Base-by-base conservation (phyloP, 495 filamentous ascomycete species). In the Penicillium paxilli region DNA sequence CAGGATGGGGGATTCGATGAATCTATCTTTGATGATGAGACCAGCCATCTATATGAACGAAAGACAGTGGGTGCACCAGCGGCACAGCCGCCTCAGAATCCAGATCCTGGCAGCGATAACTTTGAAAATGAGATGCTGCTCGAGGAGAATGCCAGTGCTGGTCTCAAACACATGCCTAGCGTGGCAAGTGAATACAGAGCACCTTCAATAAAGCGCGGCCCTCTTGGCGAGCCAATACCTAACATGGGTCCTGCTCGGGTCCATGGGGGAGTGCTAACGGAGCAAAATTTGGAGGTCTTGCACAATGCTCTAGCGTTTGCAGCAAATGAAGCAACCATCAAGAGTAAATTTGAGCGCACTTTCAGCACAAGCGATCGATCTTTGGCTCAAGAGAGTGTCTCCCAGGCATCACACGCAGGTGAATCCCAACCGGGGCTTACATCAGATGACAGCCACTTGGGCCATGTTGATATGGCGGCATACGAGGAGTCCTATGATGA, bases 261-360 rank as follows among this genome's bases (percentile, higher is more conserved):
- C 8, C 66, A 71, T 49, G 67, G 68, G 19, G 73, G 75, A 35
- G 68, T 78, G 12, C 60, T 83, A 16, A 77, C 76, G 8, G 70
- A 87, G 51, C 83, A 87, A 47, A 84, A 83, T 40, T 71, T 89
- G 28, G 81, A 84, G 14, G 86, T 85, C 2, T 87, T 95, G 59
- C 91, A 93, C 59, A 84, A 87, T 50, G 89, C 90, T n/a, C 69
- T 96, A 19, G 88, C 89, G 7, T 82, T 85, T 32, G 91, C 90
- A 8, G 87, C 89, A 21, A 86, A 85, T 51, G 80, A 85, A 65
- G 88, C 89, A 12, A 83, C 85, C n/a, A 75, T 80, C 4, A 83
- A 87, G 28, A 87, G 85, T 12, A 82, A 85, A 33, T 89, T 94
- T 61, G 73, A 77, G 11, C 79, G 89, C 19, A 68, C 70, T 6